Conservation (phyloP, 169 alveolate species). For the Plasmodium adleri region DNA sequence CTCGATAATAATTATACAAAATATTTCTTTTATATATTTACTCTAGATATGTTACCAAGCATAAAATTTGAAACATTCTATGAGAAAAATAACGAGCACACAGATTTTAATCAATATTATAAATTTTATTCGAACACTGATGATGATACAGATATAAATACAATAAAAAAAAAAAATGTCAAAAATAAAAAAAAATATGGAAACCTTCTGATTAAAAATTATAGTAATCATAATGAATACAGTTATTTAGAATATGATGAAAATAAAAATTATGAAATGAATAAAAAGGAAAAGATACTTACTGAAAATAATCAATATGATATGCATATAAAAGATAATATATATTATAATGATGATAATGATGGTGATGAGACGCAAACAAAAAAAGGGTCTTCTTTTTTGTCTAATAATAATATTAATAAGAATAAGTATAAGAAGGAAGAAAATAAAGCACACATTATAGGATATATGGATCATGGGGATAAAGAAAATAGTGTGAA, state of each 20-base stretch:
- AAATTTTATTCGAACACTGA: slow-evolving; percentile 10
- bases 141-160: slow-evolving; percentile 7
- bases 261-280: background rate
- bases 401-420: no score
- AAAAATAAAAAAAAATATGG: background rate
- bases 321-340: background rate
- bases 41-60: slow-evolving; percentile 58
- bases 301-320: background rate
- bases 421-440: no score
- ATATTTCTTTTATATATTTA: slow-evolving; percentile 66
- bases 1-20: slow-evolving; percentile 4
- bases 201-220: background rate
- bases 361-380: background rate
- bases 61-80: slow-evolving; percentile 60
- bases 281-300: background rate
- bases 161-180: background rate
- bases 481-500: background rate
- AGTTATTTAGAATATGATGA: background rate
- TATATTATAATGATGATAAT: background rate
- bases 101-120: background rate
- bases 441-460: no score
- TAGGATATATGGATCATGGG: no score
- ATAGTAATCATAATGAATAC: background rate
- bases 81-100: slow-evolving; percentile 1
- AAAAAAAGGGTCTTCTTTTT: background rate